Percentiles rank a stretch among this genome's conserved stretches.
phyloP scores from a whole-genome alignment of 768 basidiomycete species.

The Amyloporia xantha region DNA sequence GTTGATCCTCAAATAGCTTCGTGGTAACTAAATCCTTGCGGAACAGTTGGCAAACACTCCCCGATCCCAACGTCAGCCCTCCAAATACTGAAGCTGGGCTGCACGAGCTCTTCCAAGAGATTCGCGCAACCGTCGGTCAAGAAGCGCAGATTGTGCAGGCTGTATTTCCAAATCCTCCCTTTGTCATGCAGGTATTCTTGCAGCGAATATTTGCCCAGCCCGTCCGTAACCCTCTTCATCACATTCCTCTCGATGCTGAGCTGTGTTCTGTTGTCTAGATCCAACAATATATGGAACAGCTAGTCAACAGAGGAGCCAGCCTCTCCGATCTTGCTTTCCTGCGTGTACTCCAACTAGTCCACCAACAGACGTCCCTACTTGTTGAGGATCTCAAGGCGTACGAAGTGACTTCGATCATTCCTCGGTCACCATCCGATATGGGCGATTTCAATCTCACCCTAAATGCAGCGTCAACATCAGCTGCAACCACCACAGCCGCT shows the following conservation, averaged over 20 bases:
- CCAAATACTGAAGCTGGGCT: constrained; percentile 80
- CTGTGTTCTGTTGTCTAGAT: constrained; percentile 48
- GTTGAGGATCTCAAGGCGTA: constrained; percentile 91
- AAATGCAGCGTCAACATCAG: constrained; percentile 33
- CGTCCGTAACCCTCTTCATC: constrained; percentile 38
- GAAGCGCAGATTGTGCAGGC: constrained; percentile 98
- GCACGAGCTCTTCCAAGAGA: constrained; percentile 76
- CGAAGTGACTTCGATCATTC: constrained; percentile 66
- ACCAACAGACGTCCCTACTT: constrained; percentile 66
- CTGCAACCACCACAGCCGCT: constrained; percentile 40
- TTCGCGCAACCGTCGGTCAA: constrained; percentile 84
- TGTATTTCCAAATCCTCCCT: constrained; percentile 93
- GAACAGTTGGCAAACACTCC: constrained; percentile 71
- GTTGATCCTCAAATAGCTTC: background rate
- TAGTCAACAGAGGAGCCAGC: constrained; percentile 66
- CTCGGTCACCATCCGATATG: constrained; percentile 58
- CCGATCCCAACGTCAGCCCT: constrained; percentile 70
- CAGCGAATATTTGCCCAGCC: constrained; percentile 98
- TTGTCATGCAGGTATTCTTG: constrained; percentile 97
- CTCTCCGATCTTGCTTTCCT: constrained; percentile 88
- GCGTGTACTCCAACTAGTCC: constrained; percentile 83
- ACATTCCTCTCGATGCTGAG: background rate
- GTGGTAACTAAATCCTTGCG: background rate
- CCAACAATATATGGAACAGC: constrained; percentile 91
- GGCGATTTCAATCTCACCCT: constrained; percentile 55